These are phyloP conservation scores for Colletotrichum sojae DNA, from an alignment of 2,329 filamentous ascomycete species.

Conservation along the genomic window DNA sequence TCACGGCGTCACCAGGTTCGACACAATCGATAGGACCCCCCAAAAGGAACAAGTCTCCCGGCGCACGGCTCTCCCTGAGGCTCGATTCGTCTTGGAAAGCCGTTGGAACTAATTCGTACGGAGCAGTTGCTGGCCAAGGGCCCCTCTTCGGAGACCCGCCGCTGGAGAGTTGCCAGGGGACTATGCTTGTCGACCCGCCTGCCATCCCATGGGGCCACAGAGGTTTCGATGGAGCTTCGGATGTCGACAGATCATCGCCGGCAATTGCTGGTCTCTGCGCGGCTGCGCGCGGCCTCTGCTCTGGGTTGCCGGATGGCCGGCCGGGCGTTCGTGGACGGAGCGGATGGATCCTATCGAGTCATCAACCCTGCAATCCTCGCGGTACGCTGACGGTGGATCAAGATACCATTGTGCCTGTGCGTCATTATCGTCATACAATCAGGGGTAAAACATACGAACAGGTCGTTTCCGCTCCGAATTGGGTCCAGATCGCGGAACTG, in stretches of 20 bases:
- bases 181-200: not conserved
- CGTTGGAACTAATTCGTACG: conserved; percentile 17
- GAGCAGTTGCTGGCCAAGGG: not conserved
- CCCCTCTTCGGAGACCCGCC: conserved; percentile 12
- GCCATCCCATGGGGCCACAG: conserved; percentile 5
- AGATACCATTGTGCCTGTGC: conserved; percentile 3
- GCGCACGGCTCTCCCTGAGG: conserved; percentile 18
- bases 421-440: conserved; percentile 19
- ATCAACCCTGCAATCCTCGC: conserved; percentile 22
- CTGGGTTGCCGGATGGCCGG: not conserved
- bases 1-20: not conserved
- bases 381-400: not conserved
- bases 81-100: conserved; percentile 8
- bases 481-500: not conserved
- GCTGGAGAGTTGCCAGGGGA: not conserved
- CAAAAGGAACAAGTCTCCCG: not conserved
- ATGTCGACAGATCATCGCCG: conserved; percentile 22
- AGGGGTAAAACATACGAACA: not conserved
- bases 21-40: not conserved
- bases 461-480: not conserved
- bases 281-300: not conserved
- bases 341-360: conserved; percentile 21
- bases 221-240: not conserved
- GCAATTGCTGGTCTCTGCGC: conserved; percentile 1
- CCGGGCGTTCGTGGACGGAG: not conserved